These are phyloP conservation scores for Immersiella caudata DNA, from an alignment of 495 filamentous ascomycete species.

Conservation along the genomic window DNA sequence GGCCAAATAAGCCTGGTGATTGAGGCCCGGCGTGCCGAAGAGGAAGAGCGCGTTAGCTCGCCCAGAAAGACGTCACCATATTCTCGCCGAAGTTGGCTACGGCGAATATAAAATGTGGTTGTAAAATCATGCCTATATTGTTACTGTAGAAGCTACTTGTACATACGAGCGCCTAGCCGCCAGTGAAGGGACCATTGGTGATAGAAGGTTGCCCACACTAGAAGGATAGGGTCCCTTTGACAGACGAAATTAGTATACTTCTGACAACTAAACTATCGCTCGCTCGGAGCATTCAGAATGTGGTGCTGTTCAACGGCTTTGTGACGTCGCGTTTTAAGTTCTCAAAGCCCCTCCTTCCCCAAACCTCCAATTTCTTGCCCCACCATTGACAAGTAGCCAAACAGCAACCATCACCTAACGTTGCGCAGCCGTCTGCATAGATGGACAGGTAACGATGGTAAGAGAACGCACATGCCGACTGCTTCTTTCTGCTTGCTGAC, in stretches of 20 bases:
- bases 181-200: not conserved
- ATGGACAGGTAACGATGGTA: slow-evolving; percentile 52
- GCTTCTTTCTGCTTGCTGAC: not conserved
- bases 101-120: not conserved
- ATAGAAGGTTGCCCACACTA: not conserved
- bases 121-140: not conserved
- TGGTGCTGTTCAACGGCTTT: not conserved
- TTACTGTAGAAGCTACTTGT: not conserved
- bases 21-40: not conserved
- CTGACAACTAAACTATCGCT: not conserved
- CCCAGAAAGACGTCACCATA: not conserved
- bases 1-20: not conserved
- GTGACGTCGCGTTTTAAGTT: not conserved
- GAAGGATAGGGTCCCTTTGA: not conserved
- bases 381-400: slow-evolving; percentile 19
- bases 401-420: not conserved
- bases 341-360: slow-evolving; percentile 13
- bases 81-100: not conserved
- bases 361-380: slow-evolving; percentile 17
- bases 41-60: not conserved
- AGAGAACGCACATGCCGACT: not conserved
- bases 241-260: not conserved
- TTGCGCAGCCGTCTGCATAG: not conserved
- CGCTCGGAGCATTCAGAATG: not conserved
- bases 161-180: not conserved